Evolutionary conservation across 768 basidiomycete genomes (phyloP).

Genomic region (Mycena leptocephala): DNA sequence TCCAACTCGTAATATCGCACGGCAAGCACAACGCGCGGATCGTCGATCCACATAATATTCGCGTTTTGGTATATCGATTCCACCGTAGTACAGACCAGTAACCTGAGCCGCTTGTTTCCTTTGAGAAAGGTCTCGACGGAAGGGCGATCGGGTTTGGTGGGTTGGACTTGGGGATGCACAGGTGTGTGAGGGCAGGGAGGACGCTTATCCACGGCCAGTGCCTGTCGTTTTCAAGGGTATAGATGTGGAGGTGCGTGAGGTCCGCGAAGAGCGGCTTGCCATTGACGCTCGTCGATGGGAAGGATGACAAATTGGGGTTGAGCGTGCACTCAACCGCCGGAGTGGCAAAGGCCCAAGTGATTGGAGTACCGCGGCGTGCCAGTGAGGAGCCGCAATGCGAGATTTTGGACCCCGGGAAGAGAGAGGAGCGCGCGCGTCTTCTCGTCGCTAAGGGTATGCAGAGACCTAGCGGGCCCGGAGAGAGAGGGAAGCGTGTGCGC

Average conservation of each 20-base stretch:
- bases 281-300: no score
- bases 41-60: neutral
- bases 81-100: neutral
- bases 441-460: no score
- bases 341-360: neutral
- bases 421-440: neutral
- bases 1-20: no score
- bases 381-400: neutral
- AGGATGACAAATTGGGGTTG: no score
- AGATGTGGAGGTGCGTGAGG: conserved; percentile 7
- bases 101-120: neutral
- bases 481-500: neutral
- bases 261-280: no score
- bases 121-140: neutral
- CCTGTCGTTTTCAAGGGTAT: neutral
- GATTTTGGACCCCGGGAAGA: neutral
- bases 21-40: neutral
- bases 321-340: neutral
- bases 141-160: no score
- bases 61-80: no score
- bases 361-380: neutral
- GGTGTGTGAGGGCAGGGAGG: neutral
- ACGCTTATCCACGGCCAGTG: no score
- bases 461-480: no score
- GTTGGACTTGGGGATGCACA: neutral